These are phyloP conservation scores for Termitomyces sp. DNA, from an alignment of 768 basidiomycete genomes.

Conservation along the genomic window DNA sequence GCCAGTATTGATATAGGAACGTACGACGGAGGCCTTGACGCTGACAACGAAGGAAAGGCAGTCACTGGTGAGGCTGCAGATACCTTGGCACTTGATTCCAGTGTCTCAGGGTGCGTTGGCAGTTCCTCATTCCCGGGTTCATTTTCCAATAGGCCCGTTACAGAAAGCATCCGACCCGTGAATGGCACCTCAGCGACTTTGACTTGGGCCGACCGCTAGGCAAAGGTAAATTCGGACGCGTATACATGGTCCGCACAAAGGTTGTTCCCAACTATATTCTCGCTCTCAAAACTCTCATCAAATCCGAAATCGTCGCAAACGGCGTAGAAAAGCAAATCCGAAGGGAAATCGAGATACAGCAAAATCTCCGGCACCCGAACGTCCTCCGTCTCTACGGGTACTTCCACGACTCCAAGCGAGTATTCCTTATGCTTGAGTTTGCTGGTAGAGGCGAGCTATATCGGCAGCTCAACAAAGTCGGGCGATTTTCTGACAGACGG, in stretches of 20 bases:
- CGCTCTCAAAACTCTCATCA: conserved; percentile 95
- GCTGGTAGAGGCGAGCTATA: conserved; percentile 97
- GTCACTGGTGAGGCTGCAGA: conserved; percentile 78
- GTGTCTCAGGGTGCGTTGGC: conserved; percentile 49
- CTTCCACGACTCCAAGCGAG: conserved; percentile 96
- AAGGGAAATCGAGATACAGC: conserved; percentile 97
- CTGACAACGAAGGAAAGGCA: conserved; percentile 70
- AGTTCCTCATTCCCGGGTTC: background rate
- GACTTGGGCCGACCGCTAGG: conserved; percentile 95
- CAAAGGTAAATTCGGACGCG: conserved; percentile 97
- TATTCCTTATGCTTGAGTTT: conserved; percentile 98
- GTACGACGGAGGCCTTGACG: conserved; percentile 92
- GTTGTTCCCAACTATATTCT: conserved; percentile 84
- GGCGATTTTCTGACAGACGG: conserved; percentile 84
- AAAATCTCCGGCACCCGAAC: conserved; percentile 93
- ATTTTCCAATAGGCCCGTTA: background rate
- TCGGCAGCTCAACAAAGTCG: conserved; percentile 86
- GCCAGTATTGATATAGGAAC: conserved; percentile 70
- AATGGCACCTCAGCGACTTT: conserved; percentile 83
- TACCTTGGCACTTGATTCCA: conserved; percentile 82
- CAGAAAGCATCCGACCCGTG: conserved; percentile 71
- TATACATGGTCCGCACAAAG: conserved; percentile 98
- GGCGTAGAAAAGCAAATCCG: conserved; percentile 96
- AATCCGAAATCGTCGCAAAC: conserved; percentile 87
- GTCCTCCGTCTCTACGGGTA: conserved; percentile 93